These are phyloP conservation scores for Suillus placidus DNA, from an alignment of 768 basidiomycete species.

Conservation along the genomic window DNA sequence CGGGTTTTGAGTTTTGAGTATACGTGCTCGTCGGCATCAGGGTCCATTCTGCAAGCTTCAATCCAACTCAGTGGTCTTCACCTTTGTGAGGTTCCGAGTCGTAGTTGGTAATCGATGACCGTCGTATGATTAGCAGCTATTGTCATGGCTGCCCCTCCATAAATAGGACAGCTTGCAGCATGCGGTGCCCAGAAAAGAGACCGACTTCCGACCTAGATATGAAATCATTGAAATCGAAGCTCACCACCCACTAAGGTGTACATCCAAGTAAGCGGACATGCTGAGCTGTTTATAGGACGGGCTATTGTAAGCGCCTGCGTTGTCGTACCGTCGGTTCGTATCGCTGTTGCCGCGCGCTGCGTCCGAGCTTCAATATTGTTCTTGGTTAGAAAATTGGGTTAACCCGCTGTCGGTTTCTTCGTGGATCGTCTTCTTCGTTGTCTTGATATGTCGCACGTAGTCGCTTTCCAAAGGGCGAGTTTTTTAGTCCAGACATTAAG, in stretches of 20 bases:
- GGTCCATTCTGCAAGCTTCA: not conserved
- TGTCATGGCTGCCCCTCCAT: not conserved
- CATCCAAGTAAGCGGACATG: not conserved
- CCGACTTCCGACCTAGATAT: not conserved
- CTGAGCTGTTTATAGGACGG: not conserved
- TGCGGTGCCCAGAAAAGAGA: not conserved
- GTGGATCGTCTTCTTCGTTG: conserved; percentile 53
- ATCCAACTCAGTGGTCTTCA: not conserved
- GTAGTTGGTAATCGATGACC: not conserved
- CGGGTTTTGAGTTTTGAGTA: not conserved
- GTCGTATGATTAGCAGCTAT: not conserved
- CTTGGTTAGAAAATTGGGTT: conserved; percentile 62
- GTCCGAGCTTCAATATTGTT: not conserved
- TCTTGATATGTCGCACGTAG: conserved; percentile 68
- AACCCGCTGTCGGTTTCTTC: conserved; percentile 53
- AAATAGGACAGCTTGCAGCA: not conserved
- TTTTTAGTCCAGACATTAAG: too few species aligned
- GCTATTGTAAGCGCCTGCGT: not conserved
- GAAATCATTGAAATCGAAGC: not conserved
- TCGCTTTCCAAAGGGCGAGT: too few species aligned
- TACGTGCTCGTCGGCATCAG: not conserved
- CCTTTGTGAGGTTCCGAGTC: not conserved
- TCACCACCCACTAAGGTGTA: not conserved
- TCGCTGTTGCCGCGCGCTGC: not conserved
- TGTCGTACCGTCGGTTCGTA: not conserved